phyloP scores from a whole-genome alignment of 768 basidiomycete species.

The Kwoniella sp. region DNA sequence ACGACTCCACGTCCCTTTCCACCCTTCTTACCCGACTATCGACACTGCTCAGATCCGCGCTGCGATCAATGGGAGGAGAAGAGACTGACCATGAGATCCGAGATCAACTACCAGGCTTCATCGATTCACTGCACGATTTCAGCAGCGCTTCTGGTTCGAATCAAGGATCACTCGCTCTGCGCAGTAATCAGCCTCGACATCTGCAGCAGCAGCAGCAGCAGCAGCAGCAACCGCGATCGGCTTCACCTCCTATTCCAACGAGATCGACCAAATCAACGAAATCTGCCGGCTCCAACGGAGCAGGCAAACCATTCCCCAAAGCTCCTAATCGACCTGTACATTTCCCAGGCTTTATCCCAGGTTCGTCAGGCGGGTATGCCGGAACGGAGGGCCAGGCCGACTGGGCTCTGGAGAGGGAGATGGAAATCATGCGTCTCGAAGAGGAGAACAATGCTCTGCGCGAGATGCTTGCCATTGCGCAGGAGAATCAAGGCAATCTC shows the following conservation, averaged over 20 bases:
- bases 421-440: constrained; percentile 79
- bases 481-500: constrained; percentile 8
- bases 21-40: constrained; percentile 73
- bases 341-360: constrained; percentile 47
- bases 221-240: constrained; percentile 1
- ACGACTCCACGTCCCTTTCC: constrained; percentile 65
- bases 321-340: constrained; percentile 39
- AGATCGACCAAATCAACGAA: constrained; percentile 17
- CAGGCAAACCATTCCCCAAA: constrained; percentile 59
- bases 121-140: constrained; percentile 8
- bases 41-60: constrained; percentile 69
- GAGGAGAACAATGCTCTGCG: constrained; percentile 80
- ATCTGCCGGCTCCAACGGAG: constrained; percentile 55
- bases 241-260: constrained; percentile 23
- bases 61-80: constrained; percentile 64
- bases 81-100: constrained; percentile 56
- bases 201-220: constrained; percentile 2
- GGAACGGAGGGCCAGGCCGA: constrained; percentile 62
- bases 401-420: constrained; percentile 86
- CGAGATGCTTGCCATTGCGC: constrained; percentile 68
- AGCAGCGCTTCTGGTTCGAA: not conserved
- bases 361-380: constrained; percentile 51
- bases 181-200: not conserved
- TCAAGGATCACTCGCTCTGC: not conserved
- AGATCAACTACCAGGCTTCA: constrained; percentile 23